phyloP scores from a whole-genome alignment of 495 filamentous ascomycete genomes.

The Penicillium dipodomyicola region DNA sequence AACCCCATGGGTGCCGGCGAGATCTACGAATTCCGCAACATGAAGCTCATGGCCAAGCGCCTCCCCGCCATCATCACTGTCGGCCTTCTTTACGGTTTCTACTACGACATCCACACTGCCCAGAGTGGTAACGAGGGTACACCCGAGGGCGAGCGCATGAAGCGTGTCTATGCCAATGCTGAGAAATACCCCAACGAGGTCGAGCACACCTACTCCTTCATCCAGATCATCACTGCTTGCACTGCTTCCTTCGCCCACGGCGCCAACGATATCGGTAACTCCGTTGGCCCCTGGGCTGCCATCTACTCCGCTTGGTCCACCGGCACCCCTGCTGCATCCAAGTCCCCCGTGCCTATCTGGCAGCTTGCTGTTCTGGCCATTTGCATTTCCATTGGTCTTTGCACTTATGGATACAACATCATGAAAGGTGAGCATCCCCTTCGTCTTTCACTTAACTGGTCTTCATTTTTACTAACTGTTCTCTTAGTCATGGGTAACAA shows the following conservation, averaged over 20 bases:
- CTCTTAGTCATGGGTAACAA: conserved; percentile 63
- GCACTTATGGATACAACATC: conserved; percentile 68
- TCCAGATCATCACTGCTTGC: conserved; percentile 71
- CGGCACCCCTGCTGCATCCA: conserved; percentile 44
- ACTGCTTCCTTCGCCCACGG: conserved; percentile 78
- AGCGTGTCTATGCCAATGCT: conserved; percentile 55
- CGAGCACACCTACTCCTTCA: conserved; percentile 73
- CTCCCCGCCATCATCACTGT: conserved; percentile 56
- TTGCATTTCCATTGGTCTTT: conserved; percentile 55
- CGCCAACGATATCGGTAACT: conserved; percentile 77
- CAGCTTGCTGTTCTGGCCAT: conserved; percentile 53
- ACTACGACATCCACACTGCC: conserved; percentile 72
- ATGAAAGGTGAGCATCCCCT: conserved; percentile 50
- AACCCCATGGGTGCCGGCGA: conserved; percentile 65
- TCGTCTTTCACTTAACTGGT: neutral
- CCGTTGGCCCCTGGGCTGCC: conserved; percentile 69
- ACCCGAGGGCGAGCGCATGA: conserved; percentile 64
- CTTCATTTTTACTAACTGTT: conserved; percentile 23
- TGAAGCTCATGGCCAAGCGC: conserved; percentile 55
- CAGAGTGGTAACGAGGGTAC: conserved; percentile 63
- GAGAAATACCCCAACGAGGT: conserved; percentile 71
- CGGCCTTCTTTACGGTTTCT: conserved; percentile 60
- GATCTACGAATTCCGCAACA: conserved; percentile 66
- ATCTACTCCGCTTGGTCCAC: conserved; percentile 67
- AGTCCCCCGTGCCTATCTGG: conserved; percentile 58